A percentile compares a stretch with the other conserved stretches of the same genome.
Conservation (phyloP, 352 stramenopile genomes). For the Phytophthora pluvialis region DNA sequence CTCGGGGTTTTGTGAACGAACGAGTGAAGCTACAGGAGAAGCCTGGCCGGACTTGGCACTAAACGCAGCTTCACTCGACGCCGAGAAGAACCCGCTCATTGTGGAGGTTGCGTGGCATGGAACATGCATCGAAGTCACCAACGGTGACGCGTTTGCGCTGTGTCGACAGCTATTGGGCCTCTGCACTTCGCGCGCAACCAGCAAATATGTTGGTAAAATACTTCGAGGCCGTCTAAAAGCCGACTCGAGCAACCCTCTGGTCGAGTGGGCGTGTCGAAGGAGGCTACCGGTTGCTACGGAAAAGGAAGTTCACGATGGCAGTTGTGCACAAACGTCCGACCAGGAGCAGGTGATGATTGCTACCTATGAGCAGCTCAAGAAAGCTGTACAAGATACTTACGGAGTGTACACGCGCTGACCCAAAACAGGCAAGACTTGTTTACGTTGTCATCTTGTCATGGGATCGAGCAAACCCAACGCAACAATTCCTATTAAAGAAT, state of each 20-base stretch:
- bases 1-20: constrained; percentile 37
- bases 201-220: constrained; percentile 69
- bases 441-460: constrained; percentile 10
- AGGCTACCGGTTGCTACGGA: not conserved
- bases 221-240: constrained; percentile 63
- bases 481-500: constrained; percentile 18
- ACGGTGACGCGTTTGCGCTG: constrained; percentile 67
- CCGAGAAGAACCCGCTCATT: constrained; percentile 46
- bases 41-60: constrained; percentile 70
- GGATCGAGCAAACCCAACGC: constrained; percentile 22
- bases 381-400: constrained; percentile 59
- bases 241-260: constrained; percentile 49
- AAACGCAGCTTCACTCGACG: constrained; percentile 61
- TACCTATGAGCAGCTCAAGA: constrained; percentile 55
- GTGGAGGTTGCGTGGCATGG: constrained; percentile 68
- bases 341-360: constrained; percentile 1
- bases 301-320: not conserved
- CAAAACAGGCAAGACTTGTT: not conserved
- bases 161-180: constrained; percentile 67
- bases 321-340: constrained; percentile 7
- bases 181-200: constrained; percentile 50
- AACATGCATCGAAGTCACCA: constrained; percentile 53
- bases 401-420: constrained; percentile 47
- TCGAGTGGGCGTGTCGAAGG: constrained; percentile 37
- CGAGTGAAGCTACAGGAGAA: constrained; percentile 24